Evolutionary conservation across 768 basidiomycete genomes (phyloP).

Genomic region (Baorangia bicolor): DNA sequence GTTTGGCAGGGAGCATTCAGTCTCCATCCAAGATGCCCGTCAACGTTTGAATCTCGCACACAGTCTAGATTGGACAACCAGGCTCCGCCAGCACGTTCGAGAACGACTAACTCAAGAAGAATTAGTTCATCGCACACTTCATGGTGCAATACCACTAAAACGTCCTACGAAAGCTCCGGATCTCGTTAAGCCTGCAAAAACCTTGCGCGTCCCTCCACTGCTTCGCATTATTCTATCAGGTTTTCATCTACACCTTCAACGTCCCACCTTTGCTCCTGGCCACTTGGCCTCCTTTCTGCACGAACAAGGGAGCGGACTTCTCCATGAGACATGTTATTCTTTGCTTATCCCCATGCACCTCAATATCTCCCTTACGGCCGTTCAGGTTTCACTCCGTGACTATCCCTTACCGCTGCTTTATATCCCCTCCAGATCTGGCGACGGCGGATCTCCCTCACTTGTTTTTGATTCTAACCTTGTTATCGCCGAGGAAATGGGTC

Average conservation of each 20-base stretch:
- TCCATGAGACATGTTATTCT: constrained; percentile 67
- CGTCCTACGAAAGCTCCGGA: constrained; percentile 39
- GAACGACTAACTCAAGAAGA: constrained; percentile 51
- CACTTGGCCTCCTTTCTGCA: constrained; percentile 62
- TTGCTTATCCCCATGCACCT: constrained; percentile 84
- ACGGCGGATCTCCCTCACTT: constrained; percentile 45
- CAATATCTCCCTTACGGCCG: constrained; percentile 59
- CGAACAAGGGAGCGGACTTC: constrained; percentile 66
- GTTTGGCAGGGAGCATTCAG: constrained; percentile 62
- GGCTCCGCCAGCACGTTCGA: constrained; percentile 47
- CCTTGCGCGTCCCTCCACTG: constrained; percentile 55
- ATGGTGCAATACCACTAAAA: constrained; percentile 35
- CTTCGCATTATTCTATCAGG: constrained; percentile 62
- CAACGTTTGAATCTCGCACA: constrained; percentile 66
- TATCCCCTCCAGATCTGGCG: constrained; percentile 49
- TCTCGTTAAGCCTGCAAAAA: constrained; percentile 41
- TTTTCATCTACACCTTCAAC: constrained; percentile 54
- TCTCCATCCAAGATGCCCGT: constrained; percentile 71
- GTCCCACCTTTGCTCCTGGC: constrained; percentile 57
- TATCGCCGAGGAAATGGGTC: constrained; percentile 84
- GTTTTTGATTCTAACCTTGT: constrained; percentile 77
- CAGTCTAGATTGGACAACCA: constrained; percentile 68
- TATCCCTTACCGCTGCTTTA: constrained; percentile 86
- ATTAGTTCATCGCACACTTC: constrained; percentile 43
- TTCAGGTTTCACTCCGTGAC: constrained; percentile 70